These are phyloP conservation scores for Suillus variegatus DNA, from an alignment of 768 basidiomycete species.

Conservation along the genomic window DNA sequence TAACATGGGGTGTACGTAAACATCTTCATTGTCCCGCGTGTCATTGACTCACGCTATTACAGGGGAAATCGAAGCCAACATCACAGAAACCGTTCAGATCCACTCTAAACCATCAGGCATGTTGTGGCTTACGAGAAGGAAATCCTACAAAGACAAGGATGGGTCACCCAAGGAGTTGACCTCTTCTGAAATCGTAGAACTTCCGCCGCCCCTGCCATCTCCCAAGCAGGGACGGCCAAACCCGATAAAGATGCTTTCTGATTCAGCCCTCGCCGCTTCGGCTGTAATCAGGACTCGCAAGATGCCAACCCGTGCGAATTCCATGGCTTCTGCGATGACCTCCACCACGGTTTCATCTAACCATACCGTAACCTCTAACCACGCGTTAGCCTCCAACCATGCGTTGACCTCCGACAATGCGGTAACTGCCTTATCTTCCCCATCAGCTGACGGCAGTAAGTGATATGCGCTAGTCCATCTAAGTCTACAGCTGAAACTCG, in stretches of 20 bases:
- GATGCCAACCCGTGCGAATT: constrained; percentile 30
- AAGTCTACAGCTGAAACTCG: background rate
- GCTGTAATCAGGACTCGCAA: constrained; percentile 30
- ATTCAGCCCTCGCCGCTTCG: constrained; percentile 31
- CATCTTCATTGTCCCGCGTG: constrained; percentile 1
- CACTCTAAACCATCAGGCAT: constrained; percentile 47
- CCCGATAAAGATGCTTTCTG: constrained; percentile 36
- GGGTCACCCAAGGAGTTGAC: constrained; percentile 37
- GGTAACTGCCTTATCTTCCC: background rate
- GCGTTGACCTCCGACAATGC: background rate
- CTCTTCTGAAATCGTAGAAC: constrained; percentile 23
- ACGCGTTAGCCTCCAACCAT: background rate
- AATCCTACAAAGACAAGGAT: constrained; percentile 36
- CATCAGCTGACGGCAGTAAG: constrained; percentile 12
- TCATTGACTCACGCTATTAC: constrained; percentile 3
- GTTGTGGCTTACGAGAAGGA: constrained; percentile 57
- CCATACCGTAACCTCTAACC: background rate
- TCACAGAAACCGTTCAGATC: constrained; percentile 64
- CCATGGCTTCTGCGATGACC: constrained; percentile 28
- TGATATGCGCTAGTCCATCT: background rate
- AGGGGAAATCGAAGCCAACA: constrained; percentile 70
- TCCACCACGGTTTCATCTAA: constrained; percentile 12
- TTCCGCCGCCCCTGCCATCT: constrained; percentile 19
- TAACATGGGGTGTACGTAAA: constrained; percentile 76
- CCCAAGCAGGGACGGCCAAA: constrained; percentile 34